Conservation (phyloP, 2,329 filamentous ascomycete genomes). For the Ceratocystis huliohia region DNA sequence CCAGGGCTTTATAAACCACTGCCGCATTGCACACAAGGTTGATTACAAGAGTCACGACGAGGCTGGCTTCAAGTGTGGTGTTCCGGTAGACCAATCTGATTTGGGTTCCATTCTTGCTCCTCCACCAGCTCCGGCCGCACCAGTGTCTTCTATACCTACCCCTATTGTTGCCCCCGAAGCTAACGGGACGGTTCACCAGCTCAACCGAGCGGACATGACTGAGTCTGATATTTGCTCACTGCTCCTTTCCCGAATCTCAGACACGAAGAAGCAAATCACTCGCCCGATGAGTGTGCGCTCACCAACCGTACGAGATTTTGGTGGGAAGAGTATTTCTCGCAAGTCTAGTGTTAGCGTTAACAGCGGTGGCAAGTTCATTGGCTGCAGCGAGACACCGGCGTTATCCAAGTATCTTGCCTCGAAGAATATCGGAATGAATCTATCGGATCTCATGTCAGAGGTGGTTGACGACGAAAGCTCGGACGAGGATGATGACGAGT, state of each 20-base stretch:
- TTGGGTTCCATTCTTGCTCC: slow-evolving; percentile 11
- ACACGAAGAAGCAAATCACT: slow-evolving; percentile 19
- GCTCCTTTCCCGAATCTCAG: slow-evolving; percentile 19
- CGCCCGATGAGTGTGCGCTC: slow-evolving; percentile 7
- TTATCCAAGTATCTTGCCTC: slow-evolving; percentile 19
- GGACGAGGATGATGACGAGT: slow-evolving; percentile 15
- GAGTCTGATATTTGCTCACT: slow-evolving; percentile 21
- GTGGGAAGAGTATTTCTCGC: slow-evolving; percentile 11
- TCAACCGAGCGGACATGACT: slow-evolving; percentile 12
- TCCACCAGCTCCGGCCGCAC: slow-evolving; percentile 2
- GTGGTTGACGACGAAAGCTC: slow-evolving; percentile 12
- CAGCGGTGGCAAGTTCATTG: slow-evolving; percentile 16
- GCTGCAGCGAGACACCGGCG: slow-evolving; percentile 18
- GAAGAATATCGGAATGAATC: slow-evolving; percentile 18
- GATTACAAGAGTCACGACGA: slow-evolving; percentile 95
- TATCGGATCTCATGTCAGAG: slow-evolving; percentile 17
- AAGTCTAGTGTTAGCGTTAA: slow-evolving; percentile 7
- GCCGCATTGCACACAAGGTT: slow-evolving; percentile 83
- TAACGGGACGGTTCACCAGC: slow-evolving; percentile 11
- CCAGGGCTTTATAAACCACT: slow-evolving; percentile 99
- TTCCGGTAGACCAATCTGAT: slow-evolving; percentile 49
- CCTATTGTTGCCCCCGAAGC: background rate
- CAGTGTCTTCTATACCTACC: background rate
- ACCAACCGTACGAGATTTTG: slow-evolving; percentile 3
- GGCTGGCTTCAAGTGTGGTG: slow-evolving; percentile 76